phyloP scores from a whole-genome alignment of 371 early-diverging fungal genomes.

The Mortierella polycephala region DNA sequence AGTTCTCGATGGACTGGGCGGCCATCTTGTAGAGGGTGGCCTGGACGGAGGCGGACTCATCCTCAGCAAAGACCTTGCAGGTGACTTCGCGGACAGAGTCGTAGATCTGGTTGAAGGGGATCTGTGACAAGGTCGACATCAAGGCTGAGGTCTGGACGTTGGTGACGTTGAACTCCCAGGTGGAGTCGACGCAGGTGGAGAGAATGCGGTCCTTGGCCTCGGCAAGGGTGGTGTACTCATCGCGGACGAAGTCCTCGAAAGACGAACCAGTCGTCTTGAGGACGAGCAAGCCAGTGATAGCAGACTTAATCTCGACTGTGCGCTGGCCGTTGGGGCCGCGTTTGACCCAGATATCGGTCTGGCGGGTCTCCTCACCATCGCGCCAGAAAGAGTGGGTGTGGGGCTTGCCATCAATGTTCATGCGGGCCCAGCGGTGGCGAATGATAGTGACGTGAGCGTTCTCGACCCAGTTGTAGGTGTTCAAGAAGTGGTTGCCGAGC shows the following conservation, averaged over 20 bases:
- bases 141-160: slow-evolving; percentile 21
- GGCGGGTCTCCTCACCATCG: slow-evolving; percentile 77
- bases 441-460: slow-evolving; percentile 74
- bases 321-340: slow-evolving; percentile 55
- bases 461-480: slow-evolving; percentile 73
- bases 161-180: slow-evolving; percentile 67
- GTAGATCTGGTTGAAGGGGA: slow-evolving; percentile 67
- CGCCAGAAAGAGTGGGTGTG: slow-evolving; percentile 84
- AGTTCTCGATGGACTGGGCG: slow-evolving; percentile 66
- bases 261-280: slow-evolving; percentile 68
- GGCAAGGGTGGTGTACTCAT: slow-evolving; percentile 78
- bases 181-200: slow-evolving; percentile 77
- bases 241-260: slow-evolving; percentile 78
- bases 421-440: slow-evolving; percentile 80
- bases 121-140: slow-evolving; percentile 33
- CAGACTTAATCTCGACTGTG: slow-evolving; percentile 63
- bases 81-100: slow-evolving; percentile 67
- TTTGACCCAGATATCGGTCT: slow-evolving; percentile 64
- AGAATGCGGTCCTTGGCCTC: slow-evolving; percentile 78
- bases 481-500: slow-evolving; percentile 73
- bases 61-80: slow-evolving; percentile 72
- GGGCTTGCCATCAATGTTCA: slow-evolving; percentile 68
- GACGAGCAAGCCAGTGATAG: slow-evolving; percentile 70
- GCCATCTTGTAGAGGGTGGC: slow-evolving; percentile 78
- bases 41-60: slow-evolving; percentile 78